Conservation (phyloP, 2,329 filamentous ascomycete species). For the Coccinonectria pachysandricola region DNA sequence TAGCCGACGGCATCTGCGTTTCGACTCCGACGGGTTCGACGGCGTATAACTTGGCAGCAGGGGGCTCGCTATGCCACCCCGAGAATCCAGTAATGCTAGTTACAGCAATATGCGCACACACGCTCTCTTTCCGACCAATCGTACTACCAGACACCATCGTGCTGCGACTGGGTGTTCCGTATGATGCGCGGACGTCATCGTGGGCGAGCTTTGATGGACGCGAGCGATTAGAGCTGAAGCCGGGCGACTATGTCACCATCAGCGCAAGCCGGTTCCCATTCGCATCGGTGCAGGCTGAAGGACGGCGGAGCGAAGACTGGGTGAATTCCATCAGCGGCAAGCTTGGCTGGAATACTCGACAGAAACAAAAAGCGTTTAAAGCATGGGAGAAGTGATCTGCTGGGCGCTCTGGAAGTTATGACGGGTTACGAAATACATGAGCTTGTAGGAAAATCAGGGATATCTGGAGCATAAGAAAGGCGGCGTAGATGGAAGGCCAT, state of each 20-base stretch:
- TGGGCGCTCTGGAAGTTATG: no score
- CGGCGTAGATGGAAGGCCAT: no score
- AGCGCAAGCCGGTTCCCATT: constrained; percentile 74
- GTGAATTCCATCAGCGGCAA: constrained; percentile 72
- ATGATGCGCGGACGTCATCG: constrained; percentile 75
- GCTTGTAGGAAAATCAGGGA: no score
- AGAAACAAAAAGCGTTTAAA: constrained; percentile 59
- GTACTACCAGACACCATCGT: constrained; percentile 95
- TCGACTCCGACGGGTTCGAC: constrained; percentile 92
- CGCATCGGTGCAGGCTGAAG: constrained; percentile 62
- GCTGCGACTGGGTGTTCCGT: constrained; percentile 85
- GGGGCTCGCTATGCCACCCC: constrained; percentile 89
- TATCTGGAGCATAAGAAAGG: no score
- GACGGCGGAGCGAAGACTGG: constrained; percentile 66
- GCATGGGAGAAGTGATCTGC: constrained; percentile 32
- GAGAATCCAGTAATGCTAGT: constrained; percentile 95
- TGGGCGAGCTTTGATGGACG: constrained; percentile 98
- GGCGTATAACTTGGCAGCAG: constrained; percentile 89
- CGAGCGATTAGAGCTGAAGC: constrained; percentile 68
- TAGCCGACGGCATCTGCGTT: constrained; percentile 87
- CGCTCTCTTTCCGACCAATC: constrained; percentile 89
- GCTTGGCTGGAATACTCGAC: constrained; percentile 70
- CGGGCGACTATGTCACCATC: constrained; percentile 78
- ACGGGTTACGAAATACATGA: no score
- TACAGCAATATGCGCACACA: constrained; percentile 90